Evolutionary conservation across 352 stramenopile genomes (phyloP).

Genomic region (Pythium grandisporangium): DNA sequence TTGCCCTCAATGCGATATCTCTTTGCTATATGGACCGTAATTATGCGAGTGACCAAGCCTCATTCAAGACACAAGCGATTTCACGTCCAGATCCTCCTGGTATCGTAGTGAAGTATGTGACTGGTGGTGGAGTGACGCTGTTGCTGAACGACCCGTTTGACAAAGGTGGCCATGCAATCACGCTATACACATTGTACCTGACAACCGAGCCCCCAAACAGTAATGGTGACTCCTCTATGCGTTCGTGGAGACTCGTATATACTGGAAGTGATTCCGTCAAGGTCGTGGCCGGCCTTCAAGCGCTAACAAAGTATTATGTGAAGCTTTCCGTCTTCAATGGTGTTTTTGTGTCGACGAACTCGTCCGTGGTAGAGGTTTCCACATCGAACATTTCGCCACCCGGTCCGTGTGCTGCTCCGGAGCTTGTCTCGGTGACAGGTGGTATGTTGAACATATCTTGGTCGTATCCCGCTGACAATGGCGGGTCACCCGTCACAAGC

Average conservation of each 20-base stretch:
- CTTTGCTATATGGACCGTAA: constrained; percentile 29
- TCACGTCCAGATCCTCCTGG: constrained; percentile 18
- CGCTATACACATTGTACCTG: constrained; percentile 30
- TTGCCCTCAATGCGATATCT: constrained; percentile 33
- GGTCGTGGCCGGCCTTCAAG: constrained; percentile 20
- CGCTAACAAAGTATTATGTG: constrained; percentile 24
- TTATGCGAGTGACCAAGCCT: constrained; percentile 7
- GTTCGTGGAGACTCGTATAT: constrained; percentile 31
- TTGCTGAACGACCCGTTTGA: constrained; percentile 32
- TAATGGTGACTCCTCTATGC: too few species aligned
- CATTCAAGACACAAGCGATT: constrained; percentile 15
- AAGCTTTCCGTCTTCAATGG: constrained; percentile 33
- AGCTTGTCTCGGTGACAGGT: constrained; percentile 15
- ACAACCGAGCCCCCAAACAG: constrained; percentile 8
- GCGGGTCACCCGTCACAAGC: constrained; percentile 15
- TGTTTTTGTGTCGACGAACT: constrained; percentile 31
- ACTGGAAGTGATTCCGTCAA: constrained; percentile 10
- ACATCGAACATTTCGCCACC: constrained; percentile 37
- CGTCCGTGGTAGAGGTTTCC: constrained; percentile 13
- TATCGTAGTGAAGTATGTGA: constrained; percentile 14
- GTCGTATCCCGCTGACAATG: constrained; percentile 27
- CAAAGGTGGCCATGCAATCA: constrained; percentile 28
- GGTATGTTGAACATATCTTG: constrained; percentile 39
- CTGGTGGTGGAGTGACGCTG: constrained; percentile 40
- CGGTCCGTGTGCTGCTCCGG: constrained; percentile 21